Conservation (phyloP, 1,139 yeast species). For the Geotrichum phurueaensis region DNA sequence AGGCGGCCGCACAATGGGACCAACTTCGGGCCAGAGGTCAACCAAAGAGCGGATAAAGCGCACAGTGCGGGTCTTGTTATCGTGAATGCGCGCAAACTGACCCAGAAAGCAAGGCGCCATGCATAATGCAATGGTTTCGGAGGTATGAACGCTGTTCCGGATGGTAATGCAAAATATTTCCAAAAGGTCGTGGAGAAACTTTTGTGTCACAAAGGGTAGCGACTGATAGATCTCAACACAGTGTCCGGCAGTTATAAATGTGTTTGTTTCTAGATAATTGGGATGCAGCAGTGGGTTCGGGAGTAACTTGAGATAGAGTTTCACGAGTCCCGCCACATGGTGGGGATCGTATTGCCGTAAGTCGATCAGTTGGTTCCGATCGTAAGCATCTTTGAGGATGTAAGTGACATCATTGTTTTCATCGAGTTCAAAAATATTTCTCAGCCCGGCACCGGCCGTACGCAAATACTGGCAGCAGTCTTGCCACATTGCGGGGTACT, state of each 20-base stretch:
- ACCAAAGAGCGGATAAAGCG: conserved; percentile 28
- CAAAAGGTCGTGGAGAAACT: conserved; percentile 23
- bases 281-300: conserved; percentile 34
- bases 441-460: conserved; percentile 23
- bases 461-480: conserved; percentile 27
- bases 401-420: conserved; percentile 24
- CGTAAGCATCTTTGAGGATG: conserved; percentile 35
- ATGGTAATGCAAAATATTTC: conserved; percentile 19
- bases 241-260: conserved; percentile 24
- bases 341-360: conserved; percentile 38
- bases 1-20: background rate
- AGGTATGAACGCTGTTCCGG: conserved; percentile 19
- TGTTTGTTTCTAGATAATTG: background rate
- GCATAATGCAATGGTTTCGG: conserved; percentile 14
- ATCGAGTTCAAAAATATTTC: conserved; percentile 30
- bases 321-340: conserved; percentile 35
- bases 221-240: conserved; percentile 21
- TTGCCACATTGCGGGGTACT: conserved; percentile 32
- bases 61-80: conserved; percentile 26
- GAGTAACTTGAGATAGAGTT: conserved; percentile 34
- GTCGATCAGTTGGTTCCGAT: conserved; percentile 37
- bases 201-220: conserved; percentile 24
- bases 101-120: conserved; percentile 35
- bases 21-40: conserved; percentile 29
- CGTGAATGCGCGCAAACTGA: conserved; percentile 25